A percentile compares a stretch with the other conserved stretches of the same genome.
phyloP scores from a whole-genome alignment of 768 basidiomycete species.

The Hypholoma fasciculare region DNA sequence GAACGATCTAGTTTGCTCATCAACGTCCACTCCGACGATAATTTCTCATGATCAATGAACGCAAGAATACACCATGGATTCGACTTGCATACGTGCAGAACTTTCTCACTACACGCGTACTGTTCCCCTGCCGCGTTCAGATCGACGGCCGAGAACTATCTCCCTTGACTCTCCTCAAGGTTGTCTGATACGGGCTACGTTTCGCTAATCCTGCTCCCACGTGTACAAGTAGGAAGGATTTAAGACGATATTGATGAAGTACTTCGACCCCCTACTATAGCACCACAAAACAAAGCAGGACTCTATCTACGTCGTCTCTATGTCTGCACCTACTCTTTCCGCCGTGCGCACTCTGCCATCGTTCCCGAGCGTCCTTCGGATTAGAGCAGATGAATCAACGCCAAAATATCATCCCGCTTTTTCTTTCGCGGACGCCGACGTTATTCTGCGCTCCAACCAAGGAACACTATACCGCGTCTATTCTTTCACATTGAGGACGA shows the following conservation, averaged over 20 bases:
- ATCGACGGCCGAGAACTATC: constrained; percentile 17
- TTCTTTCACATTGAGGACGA: constrained; percentile 54
- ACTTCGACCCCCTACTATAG: background rate
- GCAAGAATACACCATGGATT: constrained; percentile 8
- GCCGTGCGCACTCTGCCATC: constrained; percentile 10
- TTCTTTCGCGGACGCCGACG: constrained; percentile 33
- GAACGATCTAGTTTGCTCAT: constrained; percentile 14
- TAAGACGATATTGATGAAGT: constrained; percentile 7
- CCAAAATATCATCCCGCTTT: constrained; percentile 31
- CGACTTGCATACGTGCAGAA: constrained; percentile 10
- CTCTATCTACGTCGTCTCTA: background rate
- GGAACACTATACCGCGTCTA: constrained; percentile 56
- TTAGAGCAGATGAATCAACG: constrained; percentile 12
- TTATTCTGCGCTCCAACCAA: constrained; percentile 41
- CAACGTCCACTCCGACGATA: constrained; percentile 13
- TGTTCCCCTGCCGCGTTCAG: constrained; percentile 12
- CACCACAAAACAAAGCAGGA: background rate
- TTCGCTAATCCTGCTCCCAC: constrained; percentile 19
- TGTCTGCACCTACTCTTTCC: constrained; percentile 19
- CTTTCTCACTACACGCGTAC: constrained; percentile 7
- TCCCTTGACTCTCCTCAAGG: constrained; percentile 15
- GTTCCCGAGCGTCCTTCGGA: constrained; percentile 5
- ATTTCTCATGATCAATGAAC: constrained; percentile 26
- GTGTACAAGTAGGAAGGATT: constrained; percentile 15
- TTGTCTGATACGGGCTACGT: constrained; percentile 16